Base-by-base conservation (phyloP, 148 eudicot genomes). In the Camellia granthamiana region DNA sequence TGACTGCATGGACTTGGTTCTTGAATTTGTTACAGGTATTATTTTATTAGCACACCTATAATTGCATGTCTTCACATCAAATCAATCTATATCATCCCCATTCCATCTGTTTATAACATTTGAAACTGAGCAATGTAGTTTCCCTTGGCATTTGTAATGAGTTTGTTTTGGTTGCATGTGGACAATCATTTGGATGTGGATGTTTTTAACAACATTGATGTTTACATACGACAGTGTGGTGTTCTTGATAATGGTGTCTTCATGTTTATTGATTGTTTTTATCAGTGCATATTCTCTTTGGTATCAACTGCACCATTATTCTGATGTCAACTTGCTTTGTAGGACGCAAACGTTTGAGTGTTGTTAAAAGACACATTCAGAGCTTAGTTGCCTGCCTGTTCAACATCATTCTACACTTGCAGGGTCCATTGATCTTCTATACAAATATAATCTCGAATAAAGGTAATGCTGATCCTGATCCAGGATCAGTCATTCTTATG, bases 401-500 rank as follows among this genome's bases (percentile, higher is more conserved):
- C 87, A 95, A 90, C 83, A 83, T 93, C 72, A 78, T 95, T 69
- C 83, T 88, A 81, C 98, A 95, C 85, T 87, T 95, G 75, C 97
- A 90, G 84, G 94, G 92, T 51, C 90, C 95, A 44, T 54, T 71
- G 44, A 78, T 93, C 44, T 93, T 95, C 86, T 72, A 73, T 75
- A 15, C 23, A 52, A 83, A 78, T 63, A 79, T 71, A 58, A 77
- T 73, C 68, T 54, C 51, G 49, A 30, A 16, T 75, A 75, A 79
- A 63, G 73, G 75, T 65, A 72, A 75, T 85, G 64, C 78, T 15
- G 73, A 69, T 81, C 97, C 99, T 55, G 97, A 95, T 88, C 82
- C 93, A 42, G 99, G 99, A 64, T 88, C 98, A 18, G 89, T 92
- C 7, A 81, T 83, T 81, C 93, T 92, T 75, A 95, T 95, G 99